Evolutionary conservation across 2,329 filamentous ascomycete genomes (phyloP).

Genomic region (Clonostachys byssicola): DNA sequence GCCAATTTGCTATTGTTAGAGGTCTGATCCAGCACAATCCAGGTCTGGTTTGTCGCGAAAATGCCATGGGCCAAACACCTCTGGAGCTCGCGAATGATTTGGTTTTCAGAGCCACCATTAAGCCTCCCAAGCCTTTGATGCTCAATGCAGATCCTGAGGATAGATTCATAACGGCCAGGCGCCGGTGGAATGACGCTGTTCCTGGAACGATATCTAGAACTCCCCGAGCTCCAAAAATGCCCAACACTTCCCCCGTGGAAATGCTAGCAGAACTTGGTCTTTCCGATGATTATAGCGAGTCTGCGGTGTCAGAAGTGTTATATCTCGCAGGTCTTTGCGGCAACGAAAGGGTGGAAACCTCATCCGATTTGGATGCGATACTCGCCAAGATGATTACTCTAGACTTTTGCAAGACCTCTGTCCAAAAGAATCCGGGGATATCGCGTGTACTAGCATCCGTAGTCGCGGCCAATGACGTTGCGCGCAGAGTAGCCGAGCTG

Average conservation of each 20-base stretch:
- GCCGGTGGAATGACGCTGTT: background rate
- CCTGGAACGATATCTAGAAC: background rate
- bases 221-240: background rate
- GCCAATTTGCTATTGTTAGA: slow-evolving; percentile 26
- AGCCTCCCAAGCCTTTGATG: slow-evolving; percentile 34
- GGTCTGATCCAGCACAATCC: slow-evolving; percentile 52
- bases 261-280: slow-evolving; percentile 16
- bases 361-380: slow-evolving; percentile 2
- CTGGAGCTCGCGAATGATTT: slow-evolving; percentile 59
- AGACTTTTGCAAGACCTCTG: slow-evolving; percentile 24
- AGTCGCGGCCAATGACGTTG: slow-evolving; percentile 54
- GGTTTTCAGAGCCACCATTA: slow-evolving; percentile 1
- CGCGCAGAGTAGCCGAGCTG: slow-evolving; percentile 48
- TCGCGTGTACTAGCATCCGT: slow-evolving; percentile 45
- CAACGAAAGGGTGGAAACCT: slow-evolving; percentile 17
- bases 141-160: slow-evolving; percentile 7
- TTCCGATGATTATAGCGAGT: slow-evolving; percentile 13
- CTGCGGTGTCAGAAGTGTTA: too few species aligned
- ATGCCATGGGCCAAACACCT: slow-evolving; percentile 71
- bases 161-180: background rate
- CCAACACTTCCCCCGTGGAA: slow-evolving; percentile 9
- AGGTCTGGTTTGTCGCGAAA: slow-evolving; percentile 64
- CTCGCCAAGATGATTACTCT: slow-evolving; percentile 15
- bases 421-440: slow-evolving; percentile 24
- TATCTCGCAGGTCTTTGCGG: slow-evolving; percentile 11